phyloP scores from a whole-genome alignment of 768 basidiomycete genomes.

The Lactarius indigo region DNA sequence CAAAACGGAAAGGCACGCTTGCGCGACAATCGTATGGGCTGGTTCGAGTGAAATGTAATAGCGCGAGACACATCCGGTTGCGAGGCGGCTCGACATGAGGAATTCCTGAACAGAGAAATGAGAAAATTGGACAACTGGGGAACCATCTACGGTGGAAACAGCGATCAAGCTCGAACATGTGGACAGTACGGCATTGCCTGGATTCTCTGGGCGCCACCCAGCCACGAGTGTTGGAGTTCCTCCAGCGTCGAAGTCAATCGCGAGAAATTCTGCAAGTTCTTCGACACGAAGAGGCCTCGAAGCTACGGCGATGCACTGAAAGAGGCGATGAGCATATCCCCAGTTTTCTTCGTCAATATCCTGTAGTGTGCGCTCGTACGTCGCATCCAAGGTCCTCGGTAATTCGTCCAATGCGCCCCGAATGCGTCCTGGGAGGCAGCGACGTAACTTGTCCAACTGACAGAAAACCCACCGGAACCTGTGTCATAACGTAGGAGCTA shows the following conservation, averaged over 20 bases:
- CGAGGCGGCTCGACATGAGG: not conserved
- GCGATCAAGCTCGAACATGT: not conserved
- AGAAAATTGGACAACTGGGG: not conserved
- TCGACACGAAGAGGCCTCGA: not conserved
- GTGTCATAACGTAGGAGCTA: not conserved
- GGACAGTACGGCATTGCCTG: not conserved
- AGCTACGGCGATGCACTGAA: not conserved
- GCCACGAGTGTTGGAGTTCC: too few relatives aligned
- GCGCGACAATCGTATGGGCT: not conserved
- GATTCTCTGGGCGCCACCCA: not conserved
- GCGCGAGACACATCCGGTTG: not conserved
- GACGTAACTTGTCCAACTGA: not conserved
- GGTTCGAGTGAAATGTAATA: not conserved
- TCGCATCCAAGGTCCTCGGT: not conserved
- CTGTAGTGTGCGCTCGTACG: not conserved
- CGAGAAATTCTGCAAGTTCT: not conserved
- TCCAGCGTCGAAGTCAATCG: not conserved
- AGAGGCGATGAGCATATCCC: not conserved
- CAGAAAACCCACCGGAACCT: not conserved
- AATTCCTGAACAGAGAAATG: not conserved
- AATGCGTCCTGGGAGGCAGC: not conserved
- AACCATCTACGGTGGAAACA: not conserved
- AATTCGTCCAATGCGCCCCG: not conserved
- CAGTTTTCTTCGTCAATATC: not conserved
- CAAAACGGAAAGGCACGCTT: not conserved